A percentile compares a stretch with the other conserved stretches of the same genome.
phyloP scores from a whole-genome alignment of 148 eudicot species.

The Talinum fruticosum region DNA sequence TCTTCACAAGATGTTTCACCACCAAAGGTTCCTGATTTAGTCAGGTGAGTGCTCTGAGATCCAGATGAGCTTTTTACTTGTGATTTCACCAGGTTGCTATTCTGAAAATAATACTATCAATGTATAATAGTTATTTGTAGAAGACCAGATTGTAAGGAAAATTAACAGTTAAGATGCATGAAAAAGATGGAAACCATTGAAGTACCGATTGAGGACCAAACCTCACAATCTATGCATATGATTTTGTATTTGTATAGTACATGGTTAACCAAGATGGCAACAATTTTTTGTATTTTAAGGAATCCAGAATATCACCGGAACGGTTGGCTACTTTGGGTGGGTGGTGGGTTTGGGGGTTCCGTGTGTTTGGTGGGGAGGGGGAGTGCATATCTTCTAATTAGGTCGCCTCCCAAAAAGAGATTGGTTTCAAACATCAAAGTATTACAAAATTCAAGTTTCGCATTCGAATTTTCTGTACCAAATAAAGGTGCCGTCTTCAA shows the following conservation, averaged over 20 bases:
- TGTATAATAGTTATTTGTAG: not conserved
- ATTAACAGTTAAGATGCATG: not conserved
- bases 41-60: slow-evolving; percentile 40
- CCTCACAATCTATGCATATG: not conserved
- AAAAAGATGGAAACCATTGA: not conserved
- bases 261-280: not conserved
- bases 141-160: not conserved
- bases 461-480: not conserved
- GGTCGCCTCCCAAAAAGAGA: not conserved
- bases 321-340: not conserved
- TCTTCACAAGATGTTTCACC: slow-evolving; percentile 25
- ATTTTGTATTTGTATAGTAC: not conserved
- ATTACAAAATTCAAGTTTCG: not conserved
- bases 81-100: not conserved
- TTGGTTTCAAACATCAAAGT: not conserved
- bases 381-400: not conserved
- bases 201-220: not conserved
- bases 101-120: not conserved
- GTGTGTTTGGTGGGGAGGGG: too few species aligned
- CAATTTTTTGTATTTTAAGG: not conserved
- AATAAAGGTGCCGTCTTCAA: not conserved
- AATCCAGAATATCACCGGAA: not conserved
- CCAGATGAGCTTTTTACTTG: not conserved
- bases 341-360: too few species aligned
- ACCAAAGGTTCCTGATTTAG: slow-evolving; percentile 35